Percentiles rank a stretch among this genome's conserved stretches.
These are phyloP conservation scores for Aspergillus melleus DNA, from an alignment of 2,329 filamentous ascomycete species.

Conservation along the genomic window DNA sequence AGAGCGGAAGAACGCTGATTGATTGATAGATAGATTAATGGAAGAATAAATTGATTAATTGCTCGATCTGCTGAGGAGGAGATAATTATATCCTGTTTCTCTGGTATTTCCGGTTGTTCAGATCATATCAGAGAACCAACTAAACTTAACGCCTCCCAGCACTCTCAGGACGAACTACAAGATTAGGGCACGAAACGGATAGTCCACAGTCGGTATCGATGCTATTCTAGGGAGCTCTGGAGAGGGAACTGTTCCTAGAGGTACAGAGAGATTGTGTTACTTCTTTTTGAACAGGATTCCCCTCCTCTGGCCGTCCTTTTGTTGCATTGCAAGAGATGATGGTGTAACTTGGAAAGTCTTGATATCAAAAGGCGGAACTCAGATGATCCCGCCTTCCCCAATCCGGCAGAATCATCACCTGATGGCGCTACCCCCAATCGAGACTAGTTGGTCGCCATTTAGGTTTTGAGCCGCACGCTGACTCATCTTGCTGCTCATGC, in stretches of 20 bases:
- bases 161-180: too few species aligned
- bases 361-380: slow-evolving; percentile 13
- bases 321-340: too few species aligned
- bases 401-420: slow-evolving; percentile 12
- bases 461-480: slow-evolving; percentile 42
- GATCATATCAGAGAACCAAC: background rate
- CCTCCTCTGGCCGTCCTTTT: too few species aligned
- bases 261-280: too few species aligned
- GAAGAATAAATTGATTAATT: background rate
- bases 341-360: background rate
- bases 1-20: background rate
- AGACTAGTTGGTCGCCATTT: slow-evolving; percentile 27
- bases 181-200: too few species aligned
- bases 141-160: too few species aligned
- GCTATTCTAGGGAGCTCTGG: too few species aligned
- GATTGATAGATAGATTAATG: background rate
- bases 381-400: slow-evolving; percentile 19
- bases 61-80: background rate
- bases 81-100: background rate
- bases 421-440: slow-evolving; percentile 19
- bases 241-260: too few species aligned
- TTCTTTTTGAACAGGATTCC: too few species aligned
- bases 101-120: background rate
- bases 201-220: too few species aligned
- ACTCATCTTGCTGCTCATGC: slow-evolving; percentile 5